Percentiles rank a stretch among this genome's conserved stretches.
phyloP scores from a whole-genome alignment of 192 early-diverging fungal species.

The Diversispora epigaea region DNA sequence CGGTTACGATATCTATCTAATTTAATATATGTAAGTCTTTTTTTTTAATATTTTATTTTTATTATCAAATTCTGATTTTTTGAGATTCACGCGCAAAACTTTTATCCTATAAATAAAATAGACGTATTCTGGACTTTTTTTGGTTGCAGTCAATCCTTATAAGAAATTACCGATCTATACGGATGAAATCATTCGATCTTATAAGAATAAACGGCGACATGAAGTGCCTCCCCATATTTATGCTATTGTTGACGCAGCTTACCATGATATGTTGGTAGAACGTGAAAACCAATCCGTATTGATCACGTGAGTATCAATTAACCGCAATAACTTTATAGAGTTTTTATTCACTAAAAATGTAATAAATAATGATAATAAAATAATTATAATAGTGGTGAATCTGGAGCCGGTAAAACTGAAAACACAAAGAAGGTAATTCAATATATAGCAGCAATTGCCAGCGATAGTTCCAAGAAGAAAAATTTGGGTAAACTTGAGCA shows the following conservation, averaged over 20 bases:
- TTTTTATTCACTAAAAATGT: background rate
- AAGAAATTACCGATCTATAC: slow-evolving; percentile 87
- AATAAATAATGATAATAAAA: background rate
- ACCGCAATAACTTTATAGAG: background rate
- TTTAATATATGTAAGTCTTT: slow-evolving; percentile 85
- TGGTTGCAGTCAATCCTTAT: slow-evolving; percentile 98
- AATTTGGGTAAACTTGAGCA: slow-evolving; percentile 72
- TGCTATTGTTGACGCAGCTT: slow-evolving; percentile 88
- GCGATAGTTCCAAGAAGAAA: slow-evolving; percentile 46
- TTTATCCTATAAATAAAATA: slow-evolving; percentile 26
- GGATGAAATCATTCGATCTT: slow-evolving; percentile 69
- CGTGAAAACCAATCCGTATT: slow-evolving; percentile 96
- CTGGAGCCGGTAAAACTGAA: slow-evolving; percentile 99
- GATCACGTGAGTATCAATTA: slow-evolving; percentile 78
- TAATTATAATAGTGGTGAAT: slow-evolving; percentile 75
- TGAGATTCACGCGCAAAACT: background rate
- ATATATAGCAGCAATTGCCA: slow-evolving; percentile 89
- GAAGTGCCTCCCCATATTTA: slow-evolving; percentile 89
- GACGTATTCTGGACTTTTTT: slow-evolving; percentile 99
- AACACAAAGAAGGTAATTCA: slow-evolving; percentile 99
- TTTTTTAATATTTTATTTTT: background rate
- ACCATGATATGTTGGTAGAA: slow-evolving; percentile 91
- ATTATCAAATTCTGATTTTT: slow-evolving; percentile 10
- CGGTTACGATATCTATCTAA: slow-evolving; percentile 86
- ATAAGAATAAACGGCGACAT: slow-evolving; percentile 68